Evolutionary conservation across 2,329 filamentous ascomycete genomes (phyloP), one percentile per base, ranked within the genome.

Genomic region (Fusarium coicis): DNA sequence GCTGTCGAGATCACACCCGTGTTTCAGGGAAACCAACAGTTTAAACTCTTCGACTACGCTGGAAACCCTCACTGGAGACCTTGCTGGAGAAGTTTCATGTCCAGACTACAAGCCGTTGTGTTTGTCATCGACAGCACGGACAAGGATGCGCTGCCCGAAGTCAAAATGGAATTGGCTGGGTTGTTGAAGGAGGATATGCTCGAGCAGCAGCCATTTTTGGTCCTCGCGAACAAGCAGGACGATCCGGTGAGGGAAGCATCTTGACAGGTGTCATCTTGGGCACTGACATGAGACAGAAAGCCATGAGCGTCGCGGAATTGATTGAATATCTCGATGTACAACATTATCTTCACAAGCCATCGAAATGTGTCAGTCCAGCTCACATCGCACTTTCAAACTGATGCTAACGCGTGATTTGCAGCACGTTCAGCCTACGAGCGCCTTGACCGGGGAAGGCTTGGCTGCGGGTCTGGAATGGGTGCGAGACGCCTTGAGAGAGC

Each of bases 191-290:
- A 59, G 7, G 40, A 50, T 21, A 54, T 50, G 34, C 62, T 67
- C 10, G n/a, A 34, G 10, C 10, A 16, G 1, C 37, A 47, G 12
- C 70, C 70, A 1, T 30, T 73, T 11, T 16, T 73, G 4, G 34
- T 73, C 4, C 34, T 70, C 5, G 69, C 60, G 0, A 63, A 67
- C 11, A 73, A 73, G 16, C 66, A 70, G 15, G 70, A 73, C 4
- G 9, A 36, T 9, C 21, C 12, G 1, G 69, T 72, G 5, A 36
- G 57, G 23, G n/a, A 4, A 5, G 19, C 3, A 23, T 42, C 16
- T 1, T 21, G 23, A 36, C 18, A 23, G 8, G 15, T 19, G 21
- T 9, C 30, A 10, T 10, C 16, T 18, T 16, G 7, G 2, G 21
- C 6, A 18, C 21, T 59, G 2, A 69, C 10, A 8, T 7, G 2